Base-by-base conservation (phyloP, 1,284 basidiomycete species). In the Wallemia ichthyophaga region DNA sequence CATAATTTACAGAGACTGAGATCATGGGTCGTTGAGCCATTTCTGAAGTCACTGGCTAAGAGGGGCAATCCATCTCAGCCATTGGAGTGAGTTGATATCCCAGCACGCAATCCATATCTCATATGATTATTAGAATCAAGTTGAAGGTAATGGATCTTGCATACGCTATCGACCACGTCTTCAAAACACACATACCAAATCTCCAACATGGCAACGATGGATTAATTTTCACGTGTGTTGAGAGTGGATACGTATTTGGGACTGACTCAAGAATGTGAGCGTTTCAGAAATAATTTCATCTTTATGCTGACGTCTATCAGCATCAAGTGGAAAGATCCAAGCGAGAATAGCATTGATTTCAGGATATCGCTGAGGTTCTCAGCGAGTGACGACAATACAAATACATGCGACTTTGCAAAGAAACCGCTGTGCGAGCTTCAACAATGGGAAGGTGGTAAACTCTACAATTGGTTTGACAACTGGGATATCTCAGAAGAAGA, bases 261-360 rank as follows among this genome's bases (percentile, higher is more conserved):
- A 98, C 94, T 11, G 92, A 98, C 67, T 70, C 72, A 3, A 86
- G 87, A 63, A 91, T 98, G 89, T 92, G 61, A 64, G 81, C 71
- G n/a, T n/a, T n/a, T 17, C 7, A 31, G 17, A 17, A 31, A 31
- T 13, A 27, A 53, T 57, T 48, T 32, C n/a, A 61, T 25, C 21
- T 25, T 27, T 13, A 27, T 25, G 1, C 61, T 57, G 24, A 27
- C 25, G 15, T 59, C 59, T 28, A 28, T 56, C 67, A 94, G 88
- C 63, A 71, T 95, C 65, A 99, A 99, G 69, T 99, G 94, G 94
- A 99, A 99, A 70, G 91, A 92, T 1, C 89, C 94, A 1, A 85
- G 83, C 1, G 94, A 98, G 67, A 99, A 99, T 69, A 89, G 88
- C 1, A 84, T 98, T 66, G 94, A 99, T 70, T 98, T 98, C 74